Evolutionary conservation across 2,329 filamentous ascomycete genomes (phyloP).

Genomic region (Pseudogymnoascus sp.): DNA sequence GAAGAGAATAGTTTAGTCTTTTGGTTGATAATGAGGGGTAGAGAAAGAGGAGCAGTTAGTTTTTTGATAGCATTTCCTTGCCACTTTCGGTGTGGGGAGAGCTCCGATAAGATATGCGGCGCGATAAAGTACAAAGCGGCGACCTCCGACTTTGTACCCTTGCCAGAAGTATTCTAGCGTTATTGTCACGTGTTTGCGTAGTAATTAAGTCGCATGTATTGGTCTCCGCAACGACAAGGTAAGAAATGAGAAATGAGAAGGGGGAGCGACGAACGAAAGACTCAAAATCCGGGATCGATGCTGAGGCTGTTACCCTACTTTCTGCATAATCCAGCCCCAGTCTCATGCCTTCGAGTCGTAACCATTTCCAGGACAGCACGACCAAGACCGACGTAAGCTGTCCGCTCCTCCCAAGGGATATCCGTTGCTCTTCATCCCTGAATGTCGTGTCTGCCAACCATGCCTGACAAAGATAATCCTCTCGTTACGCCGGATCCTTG

Average conservation of each 20-base stretch:
- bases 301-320: background rate
- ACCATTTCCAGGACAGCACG: background rate
- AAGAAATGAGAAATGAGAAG: background rate
- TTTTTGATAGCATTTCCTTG: constrained; percentile 2
- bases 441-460: background rate
- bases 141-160: background rate
- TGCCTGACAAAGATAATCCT: constrained; percentile 10
- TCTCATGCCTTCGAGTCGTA: background rate
- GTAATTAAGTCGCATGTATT: background rate
- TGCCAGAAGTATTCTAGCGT: background rate
- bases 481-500: constrained; percentile 13
- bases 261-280: background rate
- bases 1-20: background rate
- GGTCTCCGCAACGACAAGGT: background rate
- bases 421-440: background rate
- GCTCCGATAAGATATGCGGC: constrained; percentile 4
- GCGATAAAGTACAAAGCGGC: background rate
- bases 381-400: background rate
- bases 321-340: too few species aligned
- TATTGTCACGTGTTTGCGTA: background rate
- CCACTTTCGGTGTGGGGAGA: constrained; percentile 6
- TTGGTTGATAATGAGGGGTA: constrained; percentile 1
- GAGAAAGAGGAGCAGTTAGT: background rate
- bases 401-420: background rate
- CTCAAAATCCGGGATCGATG: background rate